A percentile compares a stretch with the other conserved stretches of the same genome.
phyloP scores from a whole-genome alignment of 805 yeast species.

The Yarrowia yakushimensis region DNA sequence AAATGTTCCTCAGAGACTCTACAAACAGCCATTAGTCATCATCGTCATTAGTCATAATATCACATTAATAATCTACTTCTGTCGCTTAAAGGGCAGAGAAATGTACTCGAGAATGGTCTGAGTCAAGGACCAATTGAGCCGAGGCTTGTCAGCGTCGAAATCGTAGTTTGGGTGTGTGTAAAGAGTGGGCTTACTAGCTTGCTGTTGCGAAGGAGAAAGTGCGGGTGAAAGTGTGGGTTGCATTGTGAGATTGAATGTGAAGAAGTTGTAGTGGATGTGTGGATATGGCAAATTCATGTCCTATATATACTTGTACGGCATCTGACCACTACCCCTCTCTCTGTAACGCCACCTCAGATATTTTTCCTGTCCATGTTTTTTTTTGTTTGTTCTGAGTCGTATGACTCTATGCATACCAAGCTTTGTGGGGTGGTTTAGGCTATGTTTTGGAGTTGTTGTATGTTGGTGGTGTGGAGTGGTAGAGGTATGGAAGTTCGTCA shows the following conservation, averaged over 20 bases:
- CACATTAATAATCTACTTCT: too few species aligned
- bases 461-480: background rate
- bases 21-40: too few species aligned
- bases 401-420: constrained; percentile 17
- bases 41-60: too few species aligned
- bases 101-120: constrained; percentile 16
- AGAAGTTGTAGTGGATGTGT: background rate
- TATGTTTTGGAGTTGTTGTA: background rate
- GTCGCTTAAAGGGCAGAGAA: background rate
- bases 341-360: background rate
- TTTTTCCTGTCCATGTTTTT: background rate
- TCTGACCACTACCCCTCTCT: background rate
- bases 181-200: background rate
- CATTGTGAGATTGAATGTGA: background rate
- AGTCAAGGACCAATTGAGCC: background rate
- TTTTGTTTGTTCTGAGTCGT: background rate
- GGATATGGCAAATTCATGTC: background rate
- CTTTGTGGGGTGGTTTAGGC: background rate
- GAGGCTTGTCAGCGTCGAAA: constrained; percentile 6
- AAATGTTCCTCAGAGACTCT: too few species aligned
- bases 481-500: too few species aligned
- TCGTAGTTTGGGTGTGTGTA: constrained; percentile 12
- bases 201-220: background rate
- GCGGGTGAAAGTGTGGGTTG: background rate
- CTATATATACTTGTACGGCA: background rate